These are phyloP conservation scores for Biscogniauxia sp. DNA, from an alignment of 2,329 filamentous ascomycete genomes.

Conservation along the genomic window DNA sequence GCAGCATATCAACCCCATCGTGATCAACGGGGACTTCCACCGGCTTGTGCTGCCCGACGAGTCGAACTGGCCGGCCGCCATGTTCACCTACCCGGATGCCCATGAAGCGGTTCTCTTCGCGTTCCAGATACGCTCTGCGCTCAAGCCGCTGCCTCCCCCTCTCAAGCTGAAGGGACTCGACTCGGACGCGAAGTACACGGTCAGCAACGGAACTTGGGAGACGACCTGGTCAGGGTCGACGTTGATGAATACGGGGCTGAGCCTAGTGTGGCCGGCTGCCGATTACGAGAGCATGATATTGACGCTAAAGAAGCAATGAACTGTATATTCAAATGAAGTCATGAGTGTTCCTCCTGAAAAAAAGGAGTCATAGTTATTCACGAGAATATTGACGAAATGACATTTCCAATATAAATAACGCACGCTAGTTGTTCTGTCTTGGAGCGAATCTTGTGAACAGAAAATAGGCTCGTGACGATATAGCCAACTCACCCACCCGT, in stretches of 20 bases:
- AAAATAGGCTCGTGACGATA: too few relatives aligned
- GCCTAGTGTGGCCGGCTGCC: slow-evolving; percentile 41
- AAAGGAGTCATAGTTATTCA: not conserved
- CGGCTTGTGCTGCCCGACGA: slow-evolving; percentile 56
- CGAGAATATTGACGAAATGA: not conserved
- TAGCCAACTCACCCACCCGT: too few relatives aligned
- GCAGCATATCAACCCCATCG: slow-evolving; percentile 56
- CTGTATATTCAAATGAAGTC: not conserved
- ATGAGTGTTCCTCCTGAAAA: not conserved
- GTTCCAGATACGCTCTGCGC: slow-evolving; percentile 54
- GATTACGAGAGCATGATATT: slow-evolving; percentile 60
- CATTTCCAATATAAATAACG: not conserved
- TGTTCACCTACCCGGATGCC: slow-evolving; percentile 55
- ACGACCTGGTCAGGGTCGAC: slow-evolving; percentile 55
- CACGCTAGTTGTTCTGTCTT: not conserved
- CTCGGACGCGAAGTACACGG: slow-evolving; percentile 48
- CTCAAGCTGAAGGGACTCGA: slow-evolving; percentile 58
- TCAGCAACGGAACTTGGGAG: slow-evolving; percentile 43
- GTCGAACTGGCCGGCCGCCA: slow-evolving; percentile 60
- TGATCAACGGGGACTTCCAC: slow-evolving; percentile 58
- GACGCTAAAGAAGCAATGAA: slow-evolving; percentile 47
- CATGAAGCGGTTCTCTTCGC: slow-evolving; percentile 53
- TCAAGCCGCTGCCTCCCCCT: slow-evolving; percentile 53
- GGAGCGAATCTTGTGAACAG: too few relatives aligned
- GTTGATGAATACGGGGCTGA: slow-evolving; percentile 61